Evolutionary conservation across 2,329 filamentous ascomycete species (phyloP).

Genomic region (Colletotrichum sp.): DNA sequence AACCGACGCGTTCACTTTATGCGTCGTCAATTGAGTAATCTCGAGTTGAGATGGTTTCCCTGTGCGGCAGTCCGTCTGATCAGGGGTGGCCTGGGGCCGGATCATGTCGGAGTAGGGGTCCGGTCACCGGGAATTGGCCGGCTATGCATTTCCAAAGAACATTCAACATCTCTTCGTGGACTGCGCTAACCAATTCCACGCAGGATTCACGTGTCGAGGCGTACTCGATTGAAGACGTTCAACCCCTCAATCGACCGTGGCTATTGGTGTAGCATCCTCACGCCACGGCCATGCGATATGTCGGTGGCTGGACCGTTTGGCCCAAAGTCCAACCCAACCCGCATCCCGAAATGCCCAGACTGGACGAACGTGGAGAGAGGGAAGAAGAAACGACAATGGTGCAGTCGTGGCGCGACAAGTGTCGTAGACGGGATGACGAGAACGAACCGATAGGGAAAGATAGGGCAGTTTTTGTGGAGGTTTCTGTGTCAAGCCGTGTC

Average conservation of each 20-base stretch:
- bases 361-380: not conserved
- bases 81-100: not conserved
- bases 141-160: not conserved
- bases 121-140: not conserved
- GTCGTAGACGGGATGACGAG: not conserved
- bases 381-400: not conserved
- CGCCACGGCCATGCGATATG: not conserved
- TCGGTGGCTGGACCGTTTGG: not conserved
- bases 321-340: not conserved
- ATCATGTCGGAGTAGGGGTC: not conserved
- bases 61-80: not conserved
- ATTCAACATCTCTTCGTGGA: not conserved
- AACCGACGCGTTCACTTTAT: not conserved
- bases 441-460: not conserved
- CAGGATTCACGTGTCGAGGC: not conserved
- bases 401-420: not conserved
- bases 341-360: not conserved
- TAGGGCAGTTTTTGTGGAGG: not conserved
- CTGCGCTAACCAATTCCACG: not conserved
- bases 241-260: not conserved
- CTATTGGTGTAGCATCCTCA: fast-evolving
- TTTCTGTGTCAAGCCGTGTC: not conserved
- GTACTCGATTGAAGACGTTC: not conserved
- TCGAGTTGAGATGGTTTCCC: not conserved
- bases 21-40: not conserved